Evolutionary conservation across 2,329 filamentous ascomycete genomes (phyloP), one percentile per base, ranked within the genome.

Genomic region (Teratosphaeria zuluensis): DNA sequence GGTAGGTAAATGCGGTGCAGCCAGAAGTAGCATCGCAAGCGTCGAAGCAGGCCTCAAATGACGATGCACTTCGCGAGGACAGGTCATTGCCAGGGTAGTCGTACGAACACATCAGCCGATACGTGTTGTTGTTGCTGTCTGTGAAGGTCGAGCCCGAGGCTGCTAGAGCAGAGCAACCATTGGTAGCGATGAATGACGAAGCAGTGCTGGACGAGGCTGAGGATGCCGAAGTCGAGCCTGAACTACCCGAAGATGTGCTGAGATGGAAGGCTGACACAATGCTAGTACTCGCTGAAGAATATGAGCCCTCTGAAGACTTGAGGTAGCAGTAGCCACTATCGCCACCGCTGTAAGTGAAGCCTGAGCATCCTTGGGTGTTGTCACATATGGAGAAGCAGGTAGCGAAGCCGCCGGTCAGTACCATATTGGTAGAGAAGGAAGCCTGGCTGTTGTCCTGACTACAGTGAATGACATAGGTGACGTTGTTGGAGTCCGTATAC

Each of bases 1-100:
- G 53, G 51, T 56, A 64, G n/a, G 60, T 31, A 33, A 64, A 65
- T 4, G 56, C 63, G 32, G 57, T 56, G 42, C 63, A 65, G 11
- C 56, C 53, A 14, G 56, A 31, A 16, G 52, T 59, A 16, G 53
- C 38, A 56, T 63, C 61, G 24, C 63, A 65, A 14, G 52, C 14
- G 11, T 12, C 51, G 55, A 61, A 62, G 58, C 60, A 62, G 31
- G 31, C 60, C 9, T 31, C 28, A 24, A 58, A 60, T 12, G 16
- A 38, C 48, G 31, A 31, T 12, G 32, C n/a, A 16, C 21, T 28
- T 19, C 4, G n/a, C 1, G 31, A 12, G 8, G 38, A 42, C 1
- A 58, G 12, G 30, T 61, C 54, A 24, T 54, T 48, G 4, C 56
- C 59, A n/a, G 8, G 6, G 30, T 61, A 61, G 42, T 61, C 58